Evolutionary conservation across 495 filamentous ascomycete genomes (phyloP), one percentile per base, ranked within the genome.

Genomic region (Aspergillus affinis): DNA sequence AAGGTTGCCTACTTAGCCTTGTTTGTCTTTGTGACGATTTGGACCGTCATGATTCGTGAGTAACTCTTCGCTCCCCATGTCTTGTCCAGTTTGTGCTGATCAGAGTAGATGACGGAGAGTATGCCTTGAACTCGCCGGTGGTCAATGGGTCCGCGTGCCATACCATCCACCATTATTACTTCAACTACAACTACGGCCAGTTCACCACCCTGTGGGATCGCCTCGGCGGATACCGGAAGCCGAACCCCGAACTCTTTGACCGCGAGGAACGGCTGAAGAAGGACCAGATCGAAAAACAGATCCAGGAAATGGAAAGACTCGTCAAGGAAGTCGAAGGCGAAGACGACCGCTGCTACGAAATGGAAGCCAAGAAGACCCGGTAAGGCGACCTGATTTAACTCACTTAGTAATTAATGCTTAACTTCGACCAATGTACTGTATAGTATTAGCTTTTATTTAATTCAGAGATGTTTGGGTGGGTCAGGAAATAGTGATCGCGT

Each of bases 171-270:
- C 93, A 97, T 70, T 77, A 93, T 15, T 93, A 94, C 75, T 97
- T 98, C 84, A 95, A 95, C 77, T 96, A 91, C 80, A 98, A 97
- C 73, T 98, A 96, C 64, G 93, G 93, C 54, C 93, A 98, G 73
- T 98, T 90, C 75, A 91, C 89, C 1, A 98, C 93, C 1, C 75
- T 96, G 44, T 98, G 93, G 93, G 93, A 98, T 72, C 85, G 93
- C 23, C 69, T 98, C 5, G 90, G 89, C 32, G 89, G 89, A 44
- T 98, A 97, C 77, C 81, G 91, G 53, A 83, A 85, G 73, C 92
- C 93, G 17, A 91, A 92, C 61, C 79, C 81, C 47, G 89, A 88
- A 66, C 78, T 94, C 60, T 94, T 94, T 76, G 69, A 83, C 62
- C 85, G 86, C 67, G 88, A 93, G 70, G 81, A 78, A 59, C 93